Conservation (phyloP, 257 asterid species). For the Solanum ahanhuiri region DNA sequence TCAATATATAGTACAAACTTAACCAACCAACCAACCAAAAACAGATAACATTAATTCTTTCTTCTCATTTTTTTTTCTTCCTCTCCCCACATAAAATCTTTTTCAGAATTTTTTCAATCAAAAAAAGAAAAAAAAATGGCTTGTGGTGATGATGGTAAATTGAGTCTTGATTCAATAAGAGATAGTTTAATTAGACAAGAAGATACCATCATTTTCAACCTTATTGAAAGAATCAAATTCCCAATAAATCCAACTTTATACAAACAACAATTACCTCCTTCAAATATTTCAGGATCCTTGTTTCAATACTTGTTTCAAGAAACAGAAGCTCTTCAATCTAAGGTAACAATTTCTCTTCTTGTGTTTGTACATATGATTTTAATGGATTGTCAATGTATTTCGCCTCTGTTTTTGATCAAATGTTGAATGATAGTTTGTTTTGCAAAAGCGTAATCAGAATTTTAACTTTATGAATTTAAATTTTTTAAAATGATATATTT, state of each 20-base stretch:
- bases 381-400: not conserved
- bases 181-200: slow-evolving; percentile 62
- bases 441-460: not conserved
- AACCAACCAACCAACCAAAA: not conserved
- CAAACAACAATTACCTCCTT: not conserved
- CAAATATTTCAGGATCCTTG: slow-evolving; percentile 19
- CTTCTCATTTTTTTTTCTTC: not conserved
- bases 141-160: slow-evolving; percentile 1
- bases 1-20: not conserved
- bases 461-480: not conserved
- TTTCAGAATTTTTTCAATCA: not conserved
- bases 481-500: not conserved
- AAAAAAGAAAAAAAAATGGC: not conserved
- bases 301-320: slow-evolving; percentile 41
- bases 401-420: not conserved
- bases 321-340: slow-evolving; percentile 78
- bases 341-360: slow-evolving; percentile 22
- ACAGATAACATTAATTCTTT: not conserved
- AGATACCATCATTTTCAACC: slow-evolving; percentile 63
- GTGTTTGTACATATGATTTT: not conserved
- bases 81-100: not conserved
- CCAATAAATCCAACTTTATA: slow-evolving; percentile 38
- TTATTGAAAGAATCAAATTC: slow-evolving; percentile 65
- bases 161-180: slow-evolving; percentile 61
- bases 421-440: not conserved